phyloP scores from a whole-genome alignment of 345 rosid genomes.

The Litchi chinensis region DNA sequence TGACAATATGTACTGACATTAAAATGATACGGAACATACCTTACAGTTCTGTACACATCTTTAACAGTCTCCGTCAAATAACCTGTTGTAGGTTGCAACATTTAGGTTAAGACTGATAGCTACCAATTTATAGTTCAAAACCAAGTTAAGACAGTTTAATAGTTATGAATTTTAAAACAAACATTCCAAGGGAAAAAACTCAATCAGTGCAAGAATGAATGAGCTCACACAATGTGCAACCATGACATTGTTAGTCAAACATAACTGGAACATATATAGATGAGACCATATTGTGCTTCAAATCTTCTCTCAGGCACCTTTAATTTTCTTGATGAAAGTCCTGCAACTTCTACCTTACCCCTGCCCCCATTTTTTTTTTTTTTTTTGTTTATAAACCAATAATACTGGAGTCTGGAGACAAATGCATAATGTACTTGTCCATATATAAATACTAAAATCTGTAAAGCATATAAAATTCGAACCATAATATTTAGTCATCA shows the following conservation, averaged over 20 bases:
- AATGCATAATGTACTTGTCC: neutral
- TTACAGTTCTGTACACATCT: slow-evolving; percentile 38
- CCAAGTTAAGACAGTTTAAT: neutral
- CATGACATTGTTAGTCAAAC: neutral
- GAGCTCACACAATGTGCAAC: neutral
- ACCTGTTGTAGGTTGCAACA: slow-evolving; percentile 34
- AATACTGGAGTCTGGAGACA: neutral
- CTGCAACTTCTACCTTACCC: neutral
- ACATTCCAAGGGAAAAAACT: neutral
- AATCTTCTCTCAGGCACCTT: neutral
- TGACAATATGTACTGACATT: slow-evolving; percentile 1
- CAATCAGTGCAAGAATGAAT: neutral
- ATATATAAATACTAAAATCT: neutral
- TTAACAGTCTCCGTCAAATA: slow-evolving; percentile 36
- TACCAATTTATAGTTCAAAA: neutral
- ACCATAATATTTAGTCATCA: no score
- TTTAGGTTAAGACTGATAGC: slow-evolving; percentile 8
- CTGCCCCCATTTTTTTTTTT: neutral
- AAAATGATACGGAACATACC: slow-evolving; percentile 22
- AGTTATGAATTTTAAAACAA: neutral
- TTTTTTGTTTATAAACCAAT: neutral
- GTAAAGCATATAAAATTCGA: neutral
- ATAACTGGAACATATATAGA: neutral
- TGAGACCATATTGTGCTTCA: neutral
- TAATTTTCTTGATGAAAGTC: neutral